A percentile compares a stretch with the other conserved stretches of the same genome.
Conservation (phyloP, 208 protist genomes). For the Crithidia brevicula region DNA sequence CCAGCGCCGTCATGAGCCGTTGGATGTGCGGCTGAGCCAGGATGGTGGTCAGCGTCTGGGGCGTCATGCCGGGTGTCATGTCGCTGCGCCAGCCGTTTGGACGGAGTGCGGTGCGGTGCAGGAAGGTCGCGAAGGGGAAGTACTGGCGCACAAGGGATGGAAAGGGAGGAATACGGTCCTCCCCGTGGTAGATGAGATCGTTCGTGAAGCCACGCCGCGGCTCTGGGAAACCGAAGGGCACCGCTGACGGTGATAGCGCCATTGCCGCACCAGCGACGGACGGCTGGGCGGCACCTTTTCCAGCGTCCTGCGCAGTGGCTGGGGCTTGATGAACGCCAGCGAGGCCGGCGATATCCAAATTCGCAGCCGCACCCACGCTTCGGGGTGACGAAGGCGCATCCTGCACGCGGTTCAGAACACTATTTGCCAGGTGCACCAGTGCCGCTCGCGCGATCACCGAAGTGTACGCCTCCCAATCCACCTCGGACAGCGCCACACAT, state of each 20-base stretch:
- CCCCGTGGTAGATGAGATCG: conserved; percentile 55
- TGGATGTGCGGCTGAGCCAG: conserved; percentile 64
- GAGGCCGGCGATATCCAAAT: conserved; percentile 10
- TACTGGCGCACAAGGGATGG: conserved; percentile 36
- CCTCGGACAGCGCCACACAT: conserved; percentile 45
- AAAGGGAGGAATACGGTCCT: conserved; percentile 38
- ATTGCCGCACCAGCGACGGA: background rate
- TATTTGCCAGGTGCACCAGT: conserved; percentile 44
- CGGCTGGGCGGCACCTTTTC: background rate
- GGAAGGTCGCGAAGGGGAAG: conserved; percentile 42
- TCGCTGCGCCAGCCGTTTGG: conserved; percentile 41
- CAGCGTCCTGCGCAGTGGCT: background rate
- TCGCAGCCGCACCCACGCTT: background rate
- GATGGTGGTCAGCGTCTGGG: conserved; percentile 48
- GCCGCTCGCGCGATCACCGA: conserved; percentile 47
- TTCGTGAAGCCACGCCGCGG: conserved; percentile 61
- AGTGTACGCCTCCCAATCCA: conserved; percentile 82
- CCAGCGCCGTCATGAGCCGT: conserved; percentile 42
- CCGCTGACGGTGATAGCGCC: background rate
- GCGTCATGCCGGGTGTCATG: conserved; percentile 62
- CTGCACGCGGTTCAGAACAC: conserved; percentile 17
- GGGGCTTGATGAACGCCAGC: background rate
- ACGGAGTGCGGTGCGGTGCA: conserved; percentile 46
- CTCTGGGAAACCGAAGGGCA: conserved; percentile 37
- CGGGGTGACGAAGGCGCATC: background rate